Evolutionary conservation across 441 rosid genomes (phyloP), one percentile per base, ranked within the genome.

Genomic region (Adansonia gregorii): DNA sequence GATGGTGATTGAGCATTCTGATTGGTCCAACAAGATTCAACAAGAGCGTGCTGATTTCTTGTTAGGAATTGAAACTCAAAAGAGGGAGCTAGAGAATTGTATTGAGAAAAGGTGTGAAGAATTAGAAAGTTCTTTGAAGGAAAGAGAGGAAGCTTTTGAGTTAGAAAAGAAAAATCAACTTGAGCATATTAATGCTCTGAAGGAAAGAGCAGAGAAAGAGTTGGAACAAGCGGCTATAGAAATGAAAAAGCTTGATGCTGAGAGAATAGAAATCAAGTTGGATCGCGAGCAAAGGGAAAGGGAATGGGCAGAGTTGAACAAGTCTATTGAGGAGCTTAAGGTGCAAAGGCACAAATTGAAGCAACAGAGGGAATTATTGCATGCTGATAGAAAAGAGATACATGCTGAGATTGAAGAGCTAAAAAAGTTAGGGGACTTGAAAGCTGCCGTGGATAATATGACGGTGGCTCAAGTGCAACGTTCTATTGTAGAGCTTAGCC

Each of bases 21-120:
- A 94, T 78, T 92, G 91, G 97, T 89, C 90, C 85, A 89, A 78
- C 85, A 90, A 91, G 86, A 88, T 92, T 84, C 97, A 96, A 58
- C 87, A 88, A 24, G 99, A 96, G 82, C 97, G 95, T 51, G 88
- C 91, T 27, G 92, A 91, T 70, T 90, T 94, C 82, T 80, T 90
- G 75, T 82, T 90, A 79, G 97, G 91, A 8, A 89, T 92, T 84
- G 98, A 92, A 88, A 84, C 90, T 87, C 95, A 87, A 81, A 92
- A 90, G 83, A 89, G 86, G 75, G 97, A 95, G 84, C 72, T 95
- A 79, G 97, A 94, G 81, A 85, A 87, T 76, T 88, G 93, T 83
- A 81, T 91, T 48, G 91, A 90, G 77, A 89, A 77, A 76, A 94
- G 87, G 83, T 88, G 92, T 54, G 98, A 95, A 78, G 99, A 95